phyloP scores from a whole-genome alignment of 441 rosid genomes.

The Pelargonium fulgidum region DNA sequence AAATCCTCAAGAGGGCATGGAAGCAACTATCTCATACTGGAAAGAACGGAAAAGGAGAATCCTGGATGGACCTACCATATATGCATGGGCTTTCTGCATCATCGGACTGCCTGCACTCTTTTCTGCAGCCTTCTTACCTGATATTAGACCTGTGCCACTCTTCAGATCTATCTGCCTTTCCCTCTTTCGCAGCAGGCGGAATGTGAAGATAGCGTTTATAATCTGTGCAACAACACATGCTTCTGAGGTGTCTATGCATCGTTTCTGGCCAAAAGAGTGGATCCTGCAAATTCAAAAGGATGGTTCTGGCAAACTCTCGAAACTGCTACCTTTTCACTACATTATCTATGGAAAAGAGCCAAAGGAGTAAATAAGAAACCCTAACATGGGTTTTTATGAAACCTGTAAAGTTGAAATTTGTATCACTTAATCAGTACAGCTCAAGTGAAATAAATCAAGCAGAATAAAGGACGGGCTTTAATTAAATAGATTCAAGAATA shows the following conservation, averaged over 20 bases:
- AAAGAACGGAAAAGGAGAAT: neutral
- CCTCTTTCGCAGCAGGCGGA: neutral
- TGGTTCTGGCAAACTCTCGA: slow-evolving; percentile 2
- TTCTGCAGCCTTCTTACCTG: neutral
- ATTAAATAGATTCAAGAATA: neutral
- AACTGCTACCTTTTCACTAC: neutral
- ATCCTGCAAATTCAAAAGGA: neutral
- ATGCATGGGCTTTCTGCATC: neutral
- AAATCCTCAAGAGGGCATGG: neutral
- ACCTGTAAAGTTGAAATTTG: neutral
- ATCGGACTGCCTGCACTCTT: neutral
- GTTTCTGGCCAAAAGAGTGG: neutral
- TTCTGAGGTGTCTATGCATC: neutral
- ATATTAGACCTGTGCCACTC: neutral
- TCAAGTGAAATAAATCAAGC: neutral
- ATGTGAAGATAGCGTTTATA: neutral
- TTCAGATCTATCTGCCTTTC: slow-evolving; percentile 1
- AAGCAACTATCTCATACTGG: neutral
- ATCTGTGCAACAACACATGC: neutral
- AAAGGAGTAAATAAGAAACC: neutral
- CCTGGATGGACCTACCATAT: neutral
- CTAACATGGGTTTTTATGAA: neutral
- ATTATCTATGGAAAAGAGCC: neutral
- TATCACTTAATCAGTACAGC: neutral
- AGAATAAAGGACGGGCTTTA: neutral